Base-by-base conservation (phyloP, 768 basidiomycete species). In the Rubroboletus satanas region DNA sequence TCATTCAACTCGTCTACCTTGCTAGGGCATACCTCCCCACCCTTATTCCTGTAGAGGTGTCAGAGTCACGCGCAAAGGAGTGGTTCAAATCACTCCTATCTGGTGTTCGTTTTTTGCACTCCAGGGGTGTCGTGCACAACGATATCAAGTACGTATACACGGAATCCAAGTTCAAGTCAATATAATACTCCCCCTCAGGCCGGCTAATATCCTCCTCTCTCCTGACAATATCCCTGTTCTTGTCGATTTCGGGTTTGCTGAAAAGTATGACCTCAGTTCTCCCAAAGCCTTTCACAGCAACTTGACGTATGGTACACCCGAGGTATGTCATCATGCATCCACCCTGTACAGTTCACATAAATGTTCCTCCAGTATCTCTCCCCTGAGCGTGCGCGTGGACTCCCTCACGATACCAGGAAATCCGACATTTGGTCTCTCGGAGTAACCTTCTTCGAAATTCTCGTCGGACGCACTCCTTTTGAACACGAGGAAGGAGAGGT, bases 181-280 rank as follows among this genome's bases (percentile, higher is more conserved):
- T 18, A 4, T 15, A 41, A 49, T 23, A 23, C 39, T 56, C 29
- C 35, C 29, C 50, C 9, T 14, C 59, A 95, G 92, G 63, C 93
- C 93, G 1, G 91, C 93, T 15, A 99, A 99, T 66, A 93, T 99
- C 61, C 80, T 99, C 2, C 77, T 99, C 44, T 89, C 90, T 1
- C 72, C 74, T 51, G 79, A 85, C 59, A 86, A 87, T 63, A 75
- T 93, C 1, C 92, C 93, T 1, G 88, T 97, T 4, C 81, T 98
- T 4, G 88, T 97, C 36, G 97, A 98, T 71, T 99, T 97, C 64
- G 96, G 97, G 1, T 99, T 98, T 62, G 93, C 96, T 2, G 90
- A 96, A 65, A 83, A 83, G 60, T 94, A 94, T 66, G 86, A 91
- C 59, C 64, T 79, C 41, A 69, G 73, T 1, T 82, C 84, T 0